These are phyloP conservation scores for Parafenestella ontariensis DNA, from an alignment of 2,329 filamentous ascomycete species.

Conservation along the genomic window DNA sequence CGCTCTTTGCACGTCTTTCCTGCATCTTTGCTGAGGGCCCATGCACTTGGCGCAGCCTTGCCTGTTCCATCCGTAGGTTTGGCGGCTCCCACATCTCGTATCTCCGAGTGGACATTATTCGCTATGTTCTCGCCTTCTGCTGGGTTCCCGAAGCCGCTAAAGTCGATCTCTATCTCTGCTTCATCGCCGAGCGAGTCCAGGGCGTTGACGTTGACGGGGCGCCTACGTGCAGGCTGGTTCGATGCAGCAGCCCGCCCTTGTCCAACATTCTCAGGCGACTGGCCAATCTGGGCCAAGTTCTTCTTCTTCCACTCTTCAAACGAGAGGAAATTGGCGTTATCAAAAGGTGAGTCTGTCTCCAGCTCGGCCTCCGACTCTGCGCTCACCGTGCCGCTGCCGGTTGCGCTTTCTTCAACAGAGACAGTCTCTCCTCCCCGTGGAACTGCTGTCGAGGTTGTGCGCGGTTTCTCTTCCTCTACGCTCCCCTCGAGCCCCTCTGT, in stretches of 20 bases:
- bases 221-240: conserved; percentile 57
- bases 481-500: conserved; percentile 13
- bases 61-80: conserved; percentile 31
- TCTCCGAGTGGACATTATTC: conserved; percentile 21
- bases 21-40: conserved; percentile 80
- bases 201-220: conserved; percentile 67
- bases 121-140: conserved; percentile 28
- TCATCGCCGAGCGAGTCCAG: conserved; percentile 86
- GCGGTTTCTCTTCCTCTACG: conserved; percentile 8
- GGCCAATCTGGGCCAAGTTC: conserved; percentile 84
- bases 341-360: conserved; percentile 70
- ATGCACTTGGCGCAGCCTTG: conserved; percentile 41
- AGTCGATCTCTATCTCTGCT: conserved; percentile 80
- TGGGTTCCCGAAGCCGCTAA: conserved; percentile 65
- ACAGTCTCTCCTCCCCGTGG: conserved; percentile 14
- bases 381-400: conserved; percentile 16
- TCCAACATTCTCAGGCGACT: conserved; percentile 73
- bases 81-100: conserved; percentile 20
- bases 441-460: neutral
- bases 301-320: conserved; percentile 99
- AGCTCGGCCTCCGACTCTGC: conserved; percentile 56
- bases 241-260: conserved; percentile 58
- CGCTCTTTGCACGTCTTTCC: conserved; percentile 97
- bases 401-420: conserved; percentile 9
- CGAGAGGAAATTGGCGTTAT: conserved; percentile 86